Conservation (phyloP, 2,329 filamentous ascomycete genomes). For the Sphaerostilbella broomeana region DNA sequence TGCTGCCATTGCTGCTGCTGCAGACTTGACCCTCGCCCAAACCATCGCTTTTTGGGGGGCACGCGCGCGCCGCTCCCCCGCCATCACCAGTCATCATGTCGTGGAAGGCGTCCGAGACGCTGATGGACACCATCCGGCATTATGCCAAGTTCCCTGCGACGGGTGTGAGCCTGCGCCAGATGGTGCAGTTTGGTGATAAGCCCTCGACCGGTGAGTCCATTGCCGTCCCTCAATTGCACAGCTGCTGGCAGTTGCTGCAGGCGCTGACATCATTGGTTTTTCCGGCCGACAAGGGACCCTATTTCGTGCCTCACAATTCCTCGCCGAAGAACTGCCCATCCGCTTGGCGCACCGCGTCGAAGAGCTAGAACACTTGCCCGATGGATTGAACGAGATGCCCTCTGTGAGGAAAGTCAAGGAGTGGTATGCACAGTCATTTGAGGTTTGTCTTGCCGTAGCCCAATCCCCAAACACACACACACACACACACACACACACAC, state of each 20-base stretch:
- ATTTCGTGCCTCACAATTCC: conserved; percentile 95
- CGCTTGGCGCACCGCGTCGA: conserved; percentile 93
- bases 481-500: not conserved
- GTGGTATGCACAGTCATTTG: conserved; percentile 99
- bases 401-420: conserved; percentile 92
- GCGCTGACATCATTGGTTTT: conserved; percentile 55
- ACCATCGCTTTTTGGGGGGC: conserved; percentile 2
- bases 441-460: conserved; percentile 57
- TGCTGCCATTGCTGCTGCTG: not conserved
- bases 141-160: conserved; percentile 97
- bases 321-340: conserved; percentile 96
- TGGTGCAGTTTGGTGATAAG: conserved; percentile 97
- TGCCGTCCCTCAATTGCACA: conserved; percentile 50
- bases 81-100: conserved; percentile 55
- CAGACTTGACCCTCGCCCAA: not conserved
- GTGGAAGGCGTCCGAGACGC: conserved; percentile 82
- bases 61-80: conserved; percentile 8
- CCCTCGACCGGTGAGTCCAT: conserved; percentile 81
- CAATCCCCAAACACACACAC: conserved; percentile 5
- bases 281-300: conserved; percentile 61
- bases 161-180: conserved; percentile 91
- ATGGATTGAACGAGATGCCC: conserved; percentile 96
- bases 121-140: conserved; percentile 97
- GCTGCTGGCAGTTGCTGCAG: not conserved
- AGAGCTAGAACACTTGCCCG: conserved; percentile 84